Evolutionary conservation across 306 rosid species (phyloP), one percentile per base, ranked within the genome.

Genomic region (Prunus armeniaca): DNA sequence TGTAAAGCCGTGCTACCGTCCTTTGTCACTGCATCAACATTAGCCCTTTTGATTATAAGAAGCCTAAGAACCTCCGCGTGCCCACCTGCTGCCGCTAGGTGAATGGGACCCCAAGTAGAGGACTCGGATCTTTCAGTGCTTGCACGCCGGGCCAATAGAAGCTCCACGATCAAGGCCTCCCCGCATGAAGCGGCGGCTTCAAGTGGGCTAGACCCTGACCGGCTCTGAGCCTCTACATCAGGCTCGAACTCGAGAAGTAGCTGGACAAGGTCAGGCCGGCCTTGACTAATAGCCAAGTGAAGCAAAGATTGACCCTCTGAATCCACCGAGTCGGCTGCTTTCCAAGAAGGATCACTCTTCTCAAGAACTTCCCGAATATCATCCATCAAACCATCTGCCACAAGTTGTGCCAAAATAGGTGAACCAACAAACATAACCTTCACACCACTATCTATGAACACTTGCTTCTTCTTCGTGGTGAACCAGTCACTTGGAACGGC

Each of bases 1-100:
- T 91, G 98, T 12, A 93, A 76, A 2, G 97, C 96, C 1, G 97
- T 88, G 83, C 78, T 86, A 1, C 97, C 97, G 22, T 88, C 90
- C 32, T 84, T 88, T 2, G 93, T 73, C 8, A 79, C 56, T 0
- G 90, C 72, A 0, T 93, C 90, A 3, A 87, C 89, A 30, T 74
- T 80, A 13, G 96, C 88, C 0, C 97, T 94, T 67, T 93, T 91
- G 65, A 84, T 84, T 18, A 93, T 83, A 3, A 93, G 88, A 52
- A 88, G 89, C 82, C 96, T 83, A 12, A 93, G 45, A 25, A 93
- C 90, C 57, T 93, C 94, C n/a, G 86, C 22, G 38, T 93, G 93
- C 15, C 97, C 96, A 4, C 63, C 88, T 54, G 77, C 74, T 0
- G 91, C 92, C 0, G 93, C 96, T 0, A 80, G 72, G 43, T 93